Base-by-base conservation (phyloP, 1,139 yeast genomes). In the Saccharomycopsis hybrid region DNA sequence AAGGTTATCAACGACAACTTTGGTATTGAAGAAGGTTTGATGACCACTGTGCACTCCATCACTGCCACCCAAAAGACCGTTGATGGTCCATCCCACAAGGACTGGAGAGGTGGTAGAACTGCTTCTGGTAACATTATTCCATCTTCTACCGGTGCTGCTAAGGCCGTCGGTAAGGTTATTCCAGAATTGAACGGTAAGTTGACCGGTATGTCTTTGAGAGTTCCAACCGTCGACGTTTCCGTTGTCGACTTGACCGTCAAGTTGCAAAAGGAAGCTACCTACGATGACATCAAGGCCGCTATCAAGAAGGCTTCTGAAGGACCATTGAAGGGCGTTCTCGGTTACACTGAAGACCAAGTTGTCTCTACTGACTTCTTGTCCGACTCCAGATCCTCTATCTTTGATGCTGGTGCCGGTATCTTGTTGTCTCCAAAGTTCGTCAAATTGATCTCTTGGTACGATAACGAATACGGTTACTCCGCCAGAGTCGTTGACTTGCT, bases 71-170 rank as follows among this genome's bases (percentile, higher is more conserved):
- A 85, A 74, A 85, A 85, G 82, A 82, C 90, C 59, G 94, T 85
- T 61, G 94, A 85, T 68, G 94, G 94, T 73, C 90, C 94, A 66
- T 84, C 92, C 71, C 84, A 81, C 79, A 85, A 85, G 81, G 94
- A 85, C 80, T 85, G 94, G 94, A 82, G 94, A 78, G 94, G 94
- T 70, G 94, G 94, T 72, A 82, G 94, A 74, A 82, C 94, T 66
- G 94, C 94, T 68, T 80, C 89, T 57, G 90, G 85, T 69, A 85
- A 85, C 85, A 83, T 85, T 69, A 85, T 85, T 65, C 94, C 94
- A 69, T 85, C 92, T 49, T 83, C 92, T 61, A 85, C 94, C 60
- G 94, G 94, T 78, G 94, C 94, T 67, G 94, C 94, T 67, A 85
- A 85, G 80, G 94, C 94, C 62, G 94, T 85, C 64, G 94, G 92